Percentiles rank a stretch among this genome's conserved stretches.
These are phyloP conservation scores for Chaetomidium leptoderma DNA, from an alignment of 495 filamentous ascomycete species.

Conservation along the genomic window DNA sequence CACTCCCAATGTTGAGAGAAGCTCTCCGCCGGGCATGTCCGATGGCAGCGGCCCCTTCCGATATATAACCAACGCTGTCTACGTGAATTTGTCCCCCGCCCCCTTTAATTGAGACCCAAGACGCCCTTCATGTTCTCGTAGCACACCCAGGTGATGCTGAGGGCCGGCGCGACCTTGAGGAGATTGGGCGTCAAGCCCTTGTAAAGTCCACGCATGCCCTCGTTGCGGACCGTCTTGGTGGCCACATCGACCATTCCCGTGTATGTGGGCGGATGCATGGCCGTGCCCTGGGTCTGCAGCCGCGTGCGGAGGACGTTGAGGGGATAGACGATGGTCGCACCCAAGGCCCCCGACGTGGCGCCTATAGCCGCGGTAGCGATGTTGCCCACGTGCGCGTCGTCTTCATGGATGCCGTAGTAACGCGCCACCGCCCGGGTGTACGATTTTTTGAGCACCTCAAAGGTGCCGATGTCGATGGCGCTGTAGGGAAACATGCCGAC, in stretches of 20 bases:
- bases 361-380: constrained; percentile 79
- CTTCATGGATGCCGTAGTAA: constrained; percentile 66
- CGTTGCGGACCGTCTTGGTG: constrained; percentile 70
- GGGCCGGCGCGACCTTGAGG: constrained; percentile 91
- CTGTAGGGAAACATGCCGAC: constrained; percentile 97
- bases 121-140: constrained; percentile 91
- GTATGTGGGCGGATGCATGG: constrained; percentile 86
- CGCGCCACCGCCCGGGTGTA: constrained; percentile 68
- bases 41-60: background rate
- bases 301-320: constrained; percentile 91
- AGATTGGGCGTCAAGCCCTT: constrained; percentile 94
- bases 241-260: constrained; percentile 83
- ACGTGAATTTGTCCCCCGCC: background rate
- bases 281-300: constrained; percentile 90
- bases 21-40: background rate
- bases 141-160: constrained; percentile 95
- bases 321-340: constrained; percentile 91
- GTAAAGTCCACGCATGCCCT: constrained; percentile 84
- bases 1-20: constrained; percentile 1
- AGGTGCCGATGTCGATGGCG: constrained; percentile 92
- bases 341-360: constrained; percentile 83
- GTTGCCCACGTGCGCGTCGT: constrained; percentile 71
- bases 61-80: background rate
- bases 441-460: constrained; percentile 80
- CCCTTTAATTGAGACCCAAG: constrained; percentile 54